Conservation (phyloP, 1,284 basidiomycete genomes). For the Cutaneotrichosporon mucoides region DNA sequence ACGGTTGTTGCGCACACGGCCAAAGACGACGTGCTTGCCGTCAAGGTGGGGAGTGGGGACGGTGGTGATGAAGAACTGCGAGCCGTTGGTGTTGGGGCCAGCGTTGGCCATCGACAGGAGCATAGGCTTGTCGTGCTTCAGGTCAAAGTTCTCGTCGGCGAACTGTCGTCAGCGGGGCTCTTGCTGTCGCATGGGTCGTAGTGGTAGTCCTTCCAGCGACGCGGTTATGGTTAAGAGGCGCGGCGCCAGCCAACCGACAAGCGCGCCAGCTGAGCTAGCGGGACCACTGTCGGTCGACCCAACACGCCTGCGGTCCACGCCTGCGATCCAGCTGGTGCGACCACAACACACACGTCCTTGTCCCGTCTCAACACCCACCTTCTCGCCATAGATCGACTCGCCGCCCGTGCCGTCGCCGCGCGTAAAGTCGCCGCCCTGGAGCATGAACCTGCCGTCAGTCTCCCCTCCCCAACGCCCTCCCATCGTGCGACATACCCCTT, state of each 20-base stretch:
- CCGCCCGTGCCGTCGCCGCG: constrained; percentile 81
- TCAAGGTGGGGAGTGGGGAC: constrained; percentile 52
- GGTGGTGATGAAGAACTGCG: constrained; percentile 55
- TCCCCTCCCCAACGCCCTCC: too few species aligned
- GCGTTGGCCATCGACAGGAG: constrained; percentile 84
- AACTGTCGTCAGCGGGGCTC: constrained; percentile 18
- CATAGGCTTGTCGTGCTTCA: constrained; percentile 77
- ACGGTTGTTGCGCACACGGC: constrained; percentile 61
- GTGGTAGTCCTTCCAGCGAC: too few species aligned
- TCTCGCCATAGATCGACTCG: constrained; percentile 85
- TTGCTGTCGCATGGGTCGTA: too few species aligned
- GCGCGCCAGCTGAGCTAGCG: too few species aligned
- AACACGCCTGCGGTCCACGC: too few species aligned
- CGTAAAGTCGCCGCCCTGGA: constrained; percentile 58
- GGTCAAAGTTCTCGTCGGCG: constrained; percentile 74
- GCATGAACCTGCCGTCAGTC: constrained; percentile 63
- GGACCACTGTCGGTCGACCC: too few species aligned
- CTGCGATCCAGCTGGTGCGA: too few species aligned
- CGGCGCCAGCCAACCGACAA: too few species aligned
- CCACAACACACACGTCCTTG: too few species aligned
- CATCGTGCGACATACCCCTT: too few species aligned
- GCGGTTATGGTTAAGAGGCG: too few species aligned
- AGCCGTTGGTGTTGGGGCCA: constrained; percentile 65
- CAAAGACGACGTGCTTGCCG: constrained; percentile 83
- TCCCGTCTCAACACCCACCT: constrained; percentile 36